Percentiles rank a stretch among this genome's conserved stretches.
Conservation (phyloP, 768 basidiomycete species). For the Epithele typhae region DNA sequence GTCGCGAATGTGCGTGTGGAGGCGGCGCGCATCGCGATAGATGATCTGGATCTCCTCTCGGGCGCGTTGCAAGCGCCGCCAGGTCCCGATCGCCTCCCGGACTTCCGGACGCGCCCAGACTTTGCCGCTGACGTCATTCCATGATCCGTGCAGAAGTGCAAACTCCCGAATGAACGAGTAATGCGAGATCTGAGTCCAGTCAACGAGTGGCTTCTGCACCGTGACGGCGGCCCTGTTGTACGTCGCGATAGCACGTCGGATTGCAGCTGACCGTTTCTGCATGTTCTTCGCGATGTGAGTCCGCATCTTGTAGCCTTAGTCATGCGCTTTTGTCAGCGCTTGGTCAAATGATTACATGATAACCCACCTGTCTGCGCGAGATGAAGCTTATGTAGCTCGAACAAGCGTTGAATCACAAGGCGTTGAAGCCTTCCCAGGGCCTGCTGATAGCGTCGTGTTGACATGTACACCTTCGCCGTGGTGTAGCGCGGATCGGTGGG, state of each 20-base stretch:
- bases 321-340: not conserved
- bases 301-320: conserved; percentile 26
- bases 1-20: conserved; percentile 24
- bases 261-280: conserved; percentile 19
- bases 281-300: conserved; percentile 27
- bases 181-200: conserved; percentile 22
- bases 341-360: not conserved
- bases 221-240: conserved; percentile 17
- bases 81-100: conserved; percentile 20
- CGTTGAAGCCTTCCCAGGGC: conserved; percentile 30
- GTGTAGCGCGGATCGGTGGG: conserved; percentile 21
- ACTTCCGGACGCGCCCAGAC: conserved; percentile 24
- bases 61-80: conserved; percentile 14
- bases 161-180: conserved; percentile 28
- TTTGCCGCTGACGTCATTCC: conserved; percentile 18
- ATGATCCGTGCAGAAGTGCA: conserved; percentile 21
- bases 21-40: conserved; percentile 24
- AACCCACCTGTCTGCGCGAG: conserved; percentile 30
- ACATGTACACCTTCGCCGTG: conserved; percentile 11
- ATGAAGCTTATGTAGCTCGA: conserved; percentile 36
- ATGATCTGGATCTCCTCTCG: conserved; percentile 22
- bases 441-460: conserved; percentile 19
- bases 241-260: conserved; percentile 19
- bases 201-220: conserved; percentile 5
- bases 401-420: conserved; percentile 31